Evolutionary conservation across 805 yeast genomes (phyloP).

Genomic region (Henningerozyma blattae): DNA sequence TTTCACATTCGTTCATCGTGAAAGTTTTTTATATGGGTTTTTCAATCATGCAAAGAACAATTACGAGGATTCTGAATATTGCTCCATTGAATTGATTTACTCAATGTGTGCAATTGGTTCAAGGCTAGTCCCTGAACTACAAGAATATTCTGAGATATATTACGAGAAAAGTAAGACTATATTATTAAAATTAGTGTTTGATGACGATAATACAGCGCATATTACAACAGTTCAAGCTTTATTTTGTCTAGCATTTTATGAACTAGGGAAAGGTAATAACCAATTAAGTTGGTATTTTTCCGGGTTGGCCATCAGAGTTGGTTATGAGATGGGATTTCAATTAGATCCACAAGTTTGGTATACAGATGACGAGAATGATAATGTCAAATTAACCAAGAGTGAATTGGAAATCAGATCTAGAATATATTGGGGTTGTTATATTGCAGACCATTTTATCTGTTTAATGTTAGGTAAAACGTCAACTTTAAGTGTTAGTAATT

Average conservation of each 20-base stretch:
- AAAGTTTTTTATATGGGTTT: conserved; percentile 48
- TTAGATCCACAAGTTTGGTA: conserved; percentile 51
- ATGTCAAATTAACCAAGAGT: conserved; percentile 30
- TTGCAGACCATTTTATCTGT: conserved; percentile 54
- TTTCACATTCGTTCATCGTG: conserved; percentile 51
- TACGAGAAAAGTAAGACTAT: conserved; percentile 36
- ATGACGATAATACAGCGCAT: conserved; percentile 28
- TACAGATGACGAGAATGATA: conserved; percentile 23
- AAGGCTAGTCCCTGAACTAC: conserved; percentile 33
- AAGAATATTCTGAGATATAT: conserved; percentile 30
- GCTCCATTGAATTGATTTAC: conserved; percentile 41
- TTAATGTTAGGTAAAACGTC: conserved; percentile 49
- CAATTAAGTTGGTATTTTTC: conserved; percentile 52
- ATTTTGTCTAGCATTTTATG: conserved; percentile 47
- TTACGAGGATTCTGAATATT: conserved; percentile 33
- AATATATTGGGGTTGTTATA: conserved; percentile 55
- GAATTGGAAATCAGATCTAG: conserved; percentile 47
- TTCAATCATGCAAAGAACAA: conserved; percentile 39
- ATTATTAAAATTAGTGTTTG: conserved; percentile 28
- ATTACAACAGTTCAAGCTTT: conserved; percentile 49
- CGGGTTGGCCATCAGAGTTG: conserved; percentile 54
- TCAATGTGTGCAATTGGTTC: conserved; percentile 52
- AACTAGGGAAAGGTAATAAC: conserved; percentile 46
- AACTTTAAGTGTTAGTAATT: conserved; percentile 39
- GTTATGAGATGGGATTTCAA: conserved; percentile 54